A percentile compares a stretch with the other conserved stretches of the same genome.
These are phyloP conservation scores for Hypoxylon sp. DNA, from an alignment of 2,329 filamentous ascomycete species.

Conservation along the genomic window DNA sequence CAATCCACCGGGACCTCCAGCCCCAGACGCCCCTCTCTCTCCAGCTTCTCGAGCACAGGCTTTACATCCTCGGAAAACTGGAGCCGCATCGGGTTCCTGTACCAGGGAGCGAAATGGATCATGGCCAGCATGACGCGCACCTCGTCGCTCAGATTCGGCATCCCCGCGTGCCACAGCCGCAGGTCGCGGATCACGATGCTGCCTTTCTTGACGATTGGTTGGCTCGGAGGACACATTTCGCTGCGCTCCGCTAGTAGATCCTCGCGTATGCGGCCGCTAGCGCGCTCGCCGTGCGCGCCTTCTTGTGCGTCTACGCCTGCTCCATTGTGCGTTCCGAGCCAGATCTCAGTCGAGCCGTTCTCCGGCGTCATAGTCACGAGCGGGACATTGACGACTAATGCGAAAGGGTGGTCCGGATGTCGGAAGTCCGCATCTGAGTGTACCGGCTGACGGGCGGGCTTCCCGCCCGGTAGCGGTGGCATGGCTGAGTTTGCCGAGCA, in stretches of 20 bases:
- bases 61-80: conserved; percentile 67
- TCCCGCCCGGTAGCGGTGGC: conserved; percentile 61
- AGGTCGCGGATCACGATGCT: conserved; percentile 72
- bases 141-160: conserved; percentile 68
- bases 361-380: conserved; percentile 65
- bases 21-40: conserved; percentile 50
- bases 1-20: conserved; percentile 68
- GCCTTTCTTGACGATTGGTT: conserved; percentile 68
- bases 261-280: conserved; percentile 65
- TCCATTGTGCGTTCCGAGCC: conserved; percentile 68
- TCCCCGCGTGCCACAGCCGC: conserved; percentile 74
- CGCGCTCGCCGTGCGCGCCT: conserved; percentile 65
- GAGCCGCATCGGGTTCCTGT: conserved; percentile 70
- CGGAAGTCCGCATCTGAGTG: conserved; percentile 73
- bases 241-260: conserved; percentile 58
- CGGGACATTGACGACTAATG: conserved; percentile 68
- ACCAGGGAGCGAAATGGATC: conserved; percentile 72
- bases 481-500: conserved; percentile 72
- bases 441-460: conserved; percentile 66
- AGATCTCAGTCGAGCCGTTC: conserved; percentile 72
- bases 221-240: conserved; percentile 60
- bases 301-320: conserved; percentile 59
- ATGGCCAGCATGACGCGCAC: conserved; percentile 72
- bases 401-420: conserved; percentile 69
- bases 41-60: conserved; percentile 60